A percentile compares a stretch with the other conserved stretches of the same genome.
Conservation (phyloP, 176 grass and related monocot species). For the Hsuehochloa calcarea region DNA sequence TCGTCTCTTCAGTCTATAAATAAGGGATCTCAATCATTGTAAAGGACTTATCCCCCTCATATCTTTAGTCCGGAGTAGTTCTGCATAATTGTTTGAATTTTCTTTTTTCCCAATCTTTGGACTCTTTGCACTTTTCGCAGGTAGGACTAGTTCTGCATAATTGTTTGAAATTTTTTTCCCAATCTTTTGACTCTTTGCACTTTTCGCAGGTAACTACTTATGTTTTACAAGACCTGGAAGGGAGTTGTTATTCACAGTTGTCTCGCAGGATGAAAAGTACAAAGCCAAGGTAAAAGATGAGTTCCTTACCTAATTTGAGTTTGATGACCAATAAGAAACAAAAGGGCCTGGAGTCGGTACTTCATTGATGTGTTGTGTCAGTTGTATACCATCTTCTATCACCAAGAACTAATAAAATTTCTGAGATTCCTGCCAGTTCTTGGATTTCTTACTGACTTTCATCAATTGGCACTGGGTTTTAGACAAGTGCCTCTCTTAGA, state of each 20-base stretch:
- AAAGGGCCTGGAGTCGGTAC: background rate
- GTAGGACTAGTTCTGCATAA: background rate
- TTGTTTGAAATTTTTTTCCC: constrained; percentile 4
- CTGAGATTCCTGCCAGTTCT: background rate
- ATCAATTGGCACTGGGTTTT: background rate
- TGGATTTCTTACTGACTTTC: background rate
- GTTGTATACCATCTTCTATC: too few relatives aligned
- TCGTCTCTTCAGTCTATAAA: too few relatives aligned
- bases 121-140: constrained; percentile 29
- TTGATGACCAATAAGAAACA: background rate
- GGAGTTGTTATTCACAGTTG: constrained; percentile 92
- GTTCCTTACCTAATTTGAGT: background rate
- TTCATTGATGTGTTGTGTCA: background rate
- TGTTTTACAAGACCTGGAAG: constrained; percentile 95
- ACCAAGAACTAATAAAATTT: background rate
- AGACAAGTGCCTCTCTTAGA: background rate
- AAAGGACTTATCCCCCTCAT: too few relatives aligned
- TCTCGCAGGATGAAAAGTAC: constrained; percentile 94
- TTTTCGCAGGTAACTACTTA: constrained; percentile 58
- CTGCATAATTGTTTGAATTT: background rate
- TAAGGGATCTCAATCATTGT: too few relatives aligned
- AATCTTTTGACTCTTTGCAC: constrained; percentile 22
- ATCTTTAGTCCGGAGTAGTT: too few relatives aligned
- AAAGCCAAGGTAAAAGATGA: constrained; percentile 80
- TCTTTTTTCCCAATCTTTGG: background rate